phyloP scores from a whole-genome alignment of 495 filamentous ascomycete species.

The Xylaria castorea region DNA sequence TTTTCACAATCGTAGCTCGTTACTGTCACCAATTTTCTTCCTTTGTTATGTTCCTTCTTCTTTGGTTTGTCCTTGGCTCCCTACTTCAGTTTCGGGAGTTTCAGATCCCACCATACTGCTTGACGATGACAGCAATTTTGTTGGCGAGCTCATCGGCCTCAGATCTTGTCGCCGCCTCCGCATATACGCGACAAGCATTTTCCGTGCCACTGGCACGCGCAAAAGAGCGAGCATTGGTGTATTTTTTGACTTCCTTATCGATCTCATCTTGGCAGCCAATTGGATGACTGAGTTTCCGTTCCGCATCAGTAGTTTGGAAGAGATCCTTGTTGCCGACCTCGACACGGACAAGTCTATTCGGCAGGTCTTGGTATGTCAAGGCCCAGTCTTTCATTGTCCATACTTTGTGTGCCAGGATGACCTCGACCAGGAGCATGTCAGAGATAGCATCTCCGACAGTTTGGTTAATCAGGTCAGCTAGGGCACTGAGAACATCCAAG shows the following conservation, averaged over 20 bases:
- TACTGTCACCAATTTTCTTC: conserved; percentile 6
- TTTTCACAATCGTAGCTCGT: conserved; percentile 24
- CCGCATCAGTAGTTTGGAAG: conserved; percentile 90
- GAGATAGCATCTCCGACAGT: conserved; percentile 95
- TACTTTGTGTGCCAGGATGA: conserved; percentile 91
- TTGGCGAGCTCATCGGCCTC: conserved; percentile 88
- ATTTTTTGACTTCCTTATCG: conserved; percentile 85
- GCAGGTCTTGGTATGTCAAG: conserved; percentile 91
- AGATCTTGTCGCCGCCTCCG: conserved; percentile 85
- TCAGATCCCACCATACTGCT: conserved; percentile 39
- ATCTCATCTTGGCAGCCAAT: conserved; percentile 81
- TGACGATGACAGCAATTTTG: conserved; percentile 77
- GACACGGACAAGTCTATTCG: conserved; percentile 91
- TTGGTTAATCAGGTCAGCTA: conserved; percentile 94
- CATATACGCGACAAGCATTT: conserved; percentile 94
- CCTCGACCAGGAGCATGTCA: conserved; percentile 94
- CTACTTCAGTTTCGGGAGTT: not conserved
- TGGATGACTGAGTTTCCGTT: conserved; percentile 83
- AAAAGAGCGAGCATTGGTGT: conserved; percentile 87
- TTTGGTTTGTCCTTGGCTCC: not conserved
- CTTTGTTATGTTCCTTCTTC: not conserved
- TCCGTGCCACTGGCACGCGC: conserved; percentile 93
- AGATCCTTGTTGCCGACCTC: conserved; percentile 85
- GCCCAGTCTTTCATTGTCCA: conserved; percentile 94
- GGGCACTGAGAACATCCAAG: conserved; percentile 78